Percentiles rank a stretch among this genome's conserved stretches.
phyloP scores from a whole-genome alignment of 768 basidiomycete genomes.

The Termitomyces eurrhizus region DNA sequence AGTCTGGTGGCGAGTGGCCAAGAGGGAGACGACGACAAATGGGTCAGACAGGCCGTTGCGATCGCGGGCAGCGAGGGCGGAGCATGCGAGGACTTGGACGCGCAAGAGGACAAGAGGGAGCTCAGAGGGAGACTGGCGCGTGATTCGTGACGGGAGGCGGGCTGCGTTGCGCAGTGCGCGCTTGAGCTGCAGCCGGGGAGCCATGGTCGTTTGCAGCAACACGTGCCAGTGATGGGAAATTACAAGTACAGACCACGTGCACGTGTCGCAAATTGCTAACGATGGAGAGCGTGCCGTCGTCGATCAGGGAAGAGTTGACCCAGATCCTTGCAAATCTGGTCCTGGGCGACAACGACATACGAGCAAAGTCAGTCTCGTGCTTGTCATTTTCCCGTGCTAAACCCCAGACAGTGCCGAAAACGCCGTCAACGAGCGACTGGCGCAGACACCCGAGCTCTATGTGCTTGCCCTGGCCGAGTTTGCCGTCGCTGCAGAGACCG shows the following conservation, averaged over 20 bases:
- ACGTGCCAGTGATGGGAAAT: too few species aligned
- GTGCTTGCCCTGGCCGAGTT: slow-evolving; percentile 78
- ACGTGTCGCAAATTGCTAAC: too few species aligned
- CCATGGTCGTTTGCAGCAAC: background rate
- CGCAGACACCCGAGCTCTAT: slow-evolving; percentile 75
- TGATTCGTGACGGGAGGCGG: background rate
- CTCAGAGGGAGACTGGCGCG: background rate
- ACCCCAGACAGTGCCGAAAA: slow-evolving; percentile 57
- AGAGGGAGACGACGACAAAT: slow-evolving; percentile 57
- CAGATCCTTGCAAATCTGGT: slow-evolving; percentile 85
- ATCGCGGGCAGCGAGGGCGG: slow-evolving; percentile 58
- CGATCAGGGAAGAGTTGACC: slow-evolving; percentile 43
- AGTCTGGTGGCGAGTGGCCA: slow-evolving; percentile 61
- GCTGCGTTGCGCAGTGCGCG: background rate
- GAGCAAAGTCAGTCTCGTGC: slow-evolving; percentile 47
- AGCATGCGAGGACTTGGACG: slow-evolving; percentile 66
- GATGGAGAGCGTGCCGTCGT: too few species aligned
- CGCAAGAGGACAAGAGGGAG: slow-evolving; percentile 60
- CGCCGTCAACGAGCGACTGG: slow-evolving; percentile 76
- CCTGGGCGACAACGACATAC: slow-evolving; percentile 79
- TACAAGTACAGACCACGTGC: too few species aligned
- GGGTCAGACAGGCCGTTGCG: slow-evolving; percentile 73
- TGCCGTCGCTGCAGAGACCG: slow-evolving; percentile 70
- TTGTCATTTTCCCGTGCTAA: too few species aligned
- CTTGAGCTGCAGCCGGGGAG: slow-evolving; percentile 1